These are phyloP conservation scores for Colletotrichum sojae DNA, from an alignment of 2,329 filamentous ascomycete genomes.

Conservation along the genomic window DNA sequence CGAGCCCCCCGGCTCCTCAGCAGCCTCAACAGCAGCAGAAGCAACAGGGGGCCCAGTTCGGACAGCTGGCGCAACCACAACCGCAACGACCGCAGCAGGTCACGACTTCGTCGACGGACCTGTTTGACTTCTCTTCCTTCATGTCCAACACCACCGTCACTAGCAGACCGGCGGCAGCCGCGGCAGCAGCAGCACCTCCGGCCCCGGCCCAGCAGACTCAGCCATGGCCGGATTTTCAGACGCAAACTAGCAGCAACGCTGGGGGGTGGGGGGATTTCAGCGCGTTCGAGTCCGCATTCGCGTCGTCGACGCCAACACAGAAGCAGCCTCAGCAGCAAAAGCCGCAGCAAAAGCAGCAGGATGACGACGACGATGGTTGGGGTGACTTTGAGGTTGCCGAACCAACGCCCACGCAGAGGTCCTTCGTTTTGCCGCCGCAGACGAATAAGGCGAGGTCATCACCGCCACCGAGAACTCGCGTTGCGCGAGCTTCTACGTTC, in stretches of 20 bases:
- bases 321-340: conserved; percentile 39
- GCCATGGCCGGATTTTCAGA: conserved; percentile 51
- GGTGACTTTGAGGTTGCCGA: conserved; percentile 76
- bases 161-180: conserved; percentile 13
- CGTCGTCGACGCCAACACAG: conserved; percentile 25
- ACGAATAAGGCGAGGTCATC: conserved; percentile 39
- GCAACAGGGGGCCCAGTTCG: conserved; percentile 28
- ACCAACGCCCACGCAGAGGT: conserved; percentile 43
- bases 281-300: conserved; percentile 34
- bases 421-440: conserved; percentile 36
- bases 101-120: conserved; percentile 45
- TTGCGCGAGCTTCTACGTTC: conserved; percentile 65
- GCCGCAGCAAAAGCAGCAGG: conserved; percentile 35
- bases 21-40: conserved; percentile 42
- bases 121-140: conserved; percentile 46
- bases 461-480: conserved; percentile 46
- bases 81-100: conserved; percentile 39
- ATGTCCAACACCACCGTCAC: conserved; percentile 37
- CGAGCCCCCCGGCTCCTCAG: conserved; percentile 47
- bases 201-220: conserved; percentile 42
- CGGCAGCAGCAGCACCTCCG: conserved; percentile 32
- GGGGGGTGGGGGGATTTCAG: conserved; percentile 44
- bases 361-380: conserved; percentile 75
- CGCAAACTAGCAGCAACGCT: conserved; percentile 36
- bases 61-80: conserved; percentile 39